Evolutionary conservation across 2,329 filamentous ascomycete genomes (phyloP), one percentile per base, ranked within the genome.

Genomic region (Penicillium sp.): DNA sequence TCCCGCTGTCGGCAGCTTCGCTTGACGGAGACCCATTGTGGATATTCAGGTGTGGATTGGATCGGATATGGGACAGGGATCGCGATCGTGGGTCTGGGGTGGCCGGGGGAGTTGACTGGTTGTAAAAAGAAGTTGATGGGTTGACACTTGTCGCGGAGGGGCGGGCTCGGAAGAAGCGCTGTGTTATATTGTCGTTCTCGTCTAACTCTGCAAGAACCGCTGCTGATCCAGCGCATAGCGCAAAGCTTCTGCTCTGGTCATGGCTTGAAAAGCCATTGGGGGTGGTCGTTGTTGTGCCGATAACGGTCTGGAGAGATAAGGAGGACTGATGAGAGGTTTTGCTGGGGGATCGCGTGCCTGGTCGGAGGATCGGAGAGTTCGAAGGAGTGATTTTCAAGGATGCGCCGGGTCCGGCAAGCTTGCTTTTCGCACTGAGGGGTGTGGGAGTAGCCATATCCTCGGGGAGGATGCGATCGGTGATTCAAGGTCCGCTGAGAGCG

Each of bases 211-310:
- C 88, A 17, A 97, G 81, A 0, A 98, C 88, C n/a, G 88, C 91
- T 38, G 91, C 88, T 9, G 89, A 93, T 48, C 93, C 93, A 8
- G 93, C 91, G 55, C 89, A 90, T 67, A 95, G 93, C 48, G 89
- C 89, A 69, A 97, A 95, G 44, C 77, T 77, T 49, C 73, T 74
- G 46, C 79, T 84, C 12, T 83, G 80, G 35, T 84, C 75, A 53
- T 91, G 82, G 56, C 81, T 83, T 65, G 94, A 89, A 69, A 98
- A 95, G 55, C 87, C 88, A 64, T 86, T 90, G 35, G 88, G 84
- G 4, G 86, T 87, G 58, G 77, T 81, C 56, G 88, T 91, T 7
- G 91, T 97, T 22, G 90, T 95, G 41, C 93, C 93, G 62, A 97
- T 86, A 50, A 97, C 88, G 55, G 88, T 83, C 67, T 84, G 84